Conservation (phyloP, 2,329 filamentous ascomycete species). For the Cladosporium cucumerinum region DNA sequence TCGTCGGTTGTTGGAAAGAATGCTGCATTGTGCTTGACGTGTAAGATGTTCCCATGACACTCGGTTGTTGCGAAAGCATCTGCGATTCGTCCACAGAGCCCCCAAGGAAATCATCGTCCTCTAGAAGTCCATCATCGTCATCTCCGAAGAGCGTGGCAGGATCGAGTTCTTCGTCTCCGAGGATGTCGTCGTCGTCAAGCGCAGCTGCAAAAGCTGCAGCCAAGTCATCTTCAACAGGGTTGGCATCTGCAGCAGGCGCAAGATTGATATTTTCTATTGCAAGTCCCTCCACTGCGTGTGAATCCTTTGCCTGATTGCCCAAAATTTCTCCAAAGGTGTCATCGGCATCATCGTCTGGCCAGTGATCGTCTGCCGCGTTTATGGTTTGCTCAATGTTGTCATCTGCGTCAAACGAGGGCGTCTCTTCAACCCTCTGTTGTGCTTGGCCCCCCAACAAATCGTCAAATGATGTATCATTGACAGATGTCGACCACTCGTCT, state of each 20-base stretch:
- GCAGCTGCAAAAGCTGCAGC: slow-evolving; percentile 81
- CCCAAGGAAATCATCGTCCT: slow-evolving; percentile 51
- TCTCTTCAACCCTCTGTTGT: background rate
- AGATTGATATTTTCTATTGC: slow-evolving; percentile 6
- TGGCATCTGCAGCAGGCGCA: background rate
- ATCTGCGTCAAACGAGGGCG: background rate
- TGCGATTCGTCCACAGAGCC: slow-evolving; percentile 20
- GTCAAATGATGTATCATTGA: background rate
- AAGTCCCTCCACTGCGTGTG: slow-evolving; percentile 11
- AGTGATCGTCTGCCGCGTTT: slow-evolving; percentile 8
- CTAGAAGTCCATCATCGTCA: slow-evolving; percentile 80
- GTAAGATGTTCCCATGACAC: background rate
- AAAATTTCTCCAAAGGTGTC: slow-evolving; percentile 17
- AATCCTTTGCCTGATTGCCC: slow-evolving; percentile 4
- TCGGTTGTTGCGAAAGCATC: background rate
- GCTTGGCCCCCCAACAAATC: background rate
- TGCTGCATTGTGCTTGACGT: slow-evolving; percentile 8
- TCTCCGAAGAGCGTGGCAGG: slow-evolving; percentile 69
- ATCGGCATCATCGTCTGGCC: slow-evolving; percentile 8
- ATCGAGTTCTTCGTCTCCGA: slow-evolving; percentile 49
- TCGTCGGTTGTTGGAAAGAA: slow-evolving; percentile 5
- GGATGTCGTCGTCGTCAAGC: slow-evolving; percentile 62
- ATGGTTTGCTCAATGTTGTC: background rate
- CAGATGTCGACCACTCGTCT: slow-evolving; percentile 18
- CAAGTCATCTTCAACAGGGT: slow-evolving; percentile 56